Base-by-base conservation (phyloP, 2,329 filamentous ascomycete species). In the Sordariomycetes sp. region DNA sequence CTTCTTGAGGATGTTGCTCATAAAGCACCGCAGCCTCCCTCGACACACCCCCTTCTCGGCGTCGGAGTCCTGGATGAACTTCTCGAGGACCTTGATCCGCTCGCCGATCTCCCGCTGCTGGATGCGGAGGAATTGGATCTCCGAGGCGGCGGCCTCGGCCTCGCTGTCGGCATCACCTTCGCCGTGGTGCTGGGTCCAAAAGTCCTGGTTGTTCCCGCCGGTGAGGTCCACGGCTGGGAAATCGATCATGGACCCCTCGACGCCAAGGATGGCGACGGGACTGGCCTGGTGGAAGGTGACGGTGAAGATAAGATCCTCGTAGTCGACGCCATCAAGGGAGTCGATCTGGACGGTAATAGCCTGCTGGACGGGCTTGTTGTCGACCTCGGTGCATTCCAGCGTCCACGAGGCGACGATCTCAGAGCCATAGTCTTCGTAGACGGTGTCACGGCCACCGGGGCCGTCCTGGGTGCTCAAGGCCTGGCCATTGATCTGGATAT, bases 401-500 rank as follows among this genome's bases (percentile, higher is more conserved):
- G 68, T 65, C 79, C 79, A 82, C 55, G 70, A 69, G 59, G 75
- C 76, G 24, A 70, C 65, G 57, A 79, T 67, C 55, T 69, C 63
- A 58, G 66, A 68, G 58, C 71, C 72, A 32, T 71, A 63, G 34
- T 72, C 67, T 50, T 73, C 68, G 16, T 67, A 66, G 58, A 81
- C 66, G 22, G 69, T 64, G 22, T 76, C 77, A 34, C 70, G 71
- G 54, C 77, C 77, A 51, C 64, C 59, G n/a, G 72, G 72, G 58
- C 70, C 65, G 22, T 65, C 70, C 51, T 71, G 69, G 59, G 75
- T 73, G 18, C 67, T 61, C 5, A 81, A 68, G 5, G 65, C 46
- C 59, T 76, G 71, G 59, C 73, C 75, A 64, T 79, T 75, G 60
- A 82, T 64, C 20, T 72, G 74, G 59, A 80, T 68, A 61, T 76